phyloP scores from a whole-genome alignment of 2,329 filamentous ascomycete species.

The Dothiorella sarmentorum region DNA sequence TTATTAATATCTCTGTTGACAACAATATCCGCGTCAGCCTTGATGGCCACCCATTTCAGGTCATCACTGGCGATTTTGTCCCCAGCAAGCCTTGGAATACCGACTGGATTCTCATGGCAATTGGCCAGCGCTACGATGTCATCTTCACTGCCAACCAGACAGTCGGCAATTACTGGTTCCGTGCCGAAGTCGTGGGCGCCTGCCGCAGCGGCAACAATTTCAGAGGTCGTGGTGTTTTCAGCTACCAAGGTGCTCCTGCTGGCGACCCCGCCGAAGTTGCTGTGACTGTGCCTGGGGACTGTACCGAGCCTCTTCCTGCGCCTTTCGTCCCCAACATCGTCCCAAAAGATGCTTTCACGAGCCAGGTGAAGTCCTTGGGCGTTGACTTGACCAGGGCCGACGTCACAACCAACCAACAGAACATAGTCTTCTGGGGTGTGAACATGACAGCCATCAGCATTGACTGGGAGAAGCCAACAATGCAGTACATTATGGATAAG shows the following conservation, averaged over 20 bases:
- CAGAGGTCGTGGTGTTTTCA: slow-evolving; percentile 34
- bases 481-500: slow-evolving; percentile 42
- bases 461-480: slow-evolving; percentile 43
- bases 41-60: slow-evolving; percentile 31
- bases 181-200: slow-evolving; percentile 37
- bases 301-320: slow-evolving; percentile 24
- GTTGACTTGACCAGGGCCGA: slow-evolving; percentile 31
- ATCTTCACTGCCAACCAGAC: slow-evolving; percentile 42
- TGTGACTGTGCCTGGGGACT: slow-evolving; percentile 23
- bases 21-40: slow-evolving; percentile 28
- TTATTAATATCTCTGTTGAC: slow-evolving; percentile 51
- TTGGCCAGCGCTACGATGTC: slow-evolving; percentile 46
- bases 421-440: slow-evolving; percentile 40
- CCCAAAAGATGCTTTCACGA: slow-evolving; percentile 32
- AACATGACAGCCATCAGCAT: slow-evolving; percentile 43
- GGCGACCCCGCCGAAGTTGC: slow-evolving; percentile 24
- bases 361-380: slow-evolving; percentile 31
- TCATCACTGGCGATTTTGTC: slow-evolving; percentile 34
- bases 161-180: slow-evolving; percentile 42
- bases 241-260: slow-evolving; percentile 26
- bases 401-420: slow-evolving; percentile 36
- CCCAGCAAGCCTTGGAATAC: slow-evolving; percentile 32
- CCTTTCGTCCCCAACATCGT: slow-evolving; percentile 34
- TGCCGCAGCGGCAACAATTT: slow-evolving; percentile 35
- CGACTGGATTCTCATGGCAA: slow-evolving; percentile 38